Evolutionary conservation across 2,329 filamentous ascomycete genomes (phyloP).

Genomic region (Sphaerostilbella broomeana): DNA sequence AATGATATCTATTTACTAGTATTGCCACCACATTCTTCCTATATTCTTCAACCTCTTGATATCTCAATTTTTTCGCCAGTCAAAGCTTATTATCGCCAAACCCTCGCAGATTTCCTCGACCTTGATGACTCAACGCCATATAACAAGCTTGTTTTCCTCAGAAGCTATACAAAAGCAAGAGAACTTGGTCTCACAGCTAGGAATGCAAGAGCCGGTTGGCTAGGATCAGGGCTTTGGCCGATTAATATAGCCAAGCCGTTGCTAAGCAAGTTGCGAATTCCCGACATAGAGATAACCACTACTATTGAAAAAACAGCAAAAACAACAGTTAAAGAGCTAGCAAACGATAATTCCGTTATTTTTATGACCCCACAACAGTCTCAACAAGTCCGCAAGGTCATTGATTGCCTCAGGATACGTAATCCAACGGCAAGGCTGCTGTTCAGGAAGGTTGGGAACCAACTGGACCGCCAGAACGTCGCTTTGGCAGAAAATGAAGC

Average conservation of each 20-base stretch:
- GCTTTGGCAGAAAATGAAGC: background rate
- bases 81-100: background rate
- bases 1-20: constrained; percentile 8
- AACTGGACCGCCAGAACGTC: background rate
- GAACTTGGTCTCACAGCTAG: background rate
- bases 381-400: background rate
- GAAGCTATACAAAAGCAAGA: background rate
- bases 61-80: constrained; percentile 5
- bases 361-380: background rate
- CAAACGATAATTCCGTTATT: background rate
- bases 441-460: background rate
- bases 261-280: background rate
- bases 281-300: background rate
- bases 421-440: background rate
- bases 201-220: background rate
- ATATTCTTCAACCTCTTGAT: constrained; percentile 6
- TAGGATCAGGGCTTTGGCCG: constrained; percentile 2
- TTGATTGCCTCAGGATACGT: background rate
- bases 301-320: background rate
- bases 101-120: background rate
- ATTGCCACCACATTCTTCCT: background rate
- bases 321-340: background rate
- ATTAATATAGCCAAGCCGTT: constrained; percentile 3
- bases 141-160: background rate
- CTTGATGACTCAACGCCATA: background rate